Evolutionary conservation across 495 filamentous ascomycete genomes (phyloP).

Genomic region (Annulohypoxylon maeteangense): DNA sequence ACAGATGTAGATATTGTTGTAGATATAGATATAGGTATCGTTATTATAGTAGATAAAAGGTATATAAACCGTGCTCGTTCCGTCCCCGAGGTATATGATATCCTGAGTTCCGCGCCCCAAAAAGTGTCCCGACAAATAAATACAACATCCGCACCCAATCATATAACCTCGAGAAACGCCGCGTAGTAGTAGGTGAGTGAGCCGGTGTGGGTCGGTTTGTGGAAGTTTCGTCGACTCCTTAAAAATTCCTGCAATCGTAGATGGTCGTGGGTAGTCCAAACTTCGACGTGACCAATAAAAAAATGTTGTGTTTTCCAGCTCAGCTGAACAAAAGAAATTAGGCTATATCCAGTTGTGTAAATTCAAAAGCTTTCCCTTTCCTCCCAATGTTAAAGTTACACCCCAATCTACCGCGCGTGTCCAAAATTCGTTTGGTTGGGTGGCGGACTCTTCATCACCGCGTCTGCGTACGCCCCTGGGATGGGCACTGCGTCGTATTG

Average conservation of each 20-base stretch:
- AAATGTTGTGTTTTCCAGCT: conserved; percentile 34
- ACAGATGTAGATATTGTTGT: conserved; percentile 1
- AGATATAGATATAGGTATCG: conserved; percentile 16
- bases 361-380: background rate
- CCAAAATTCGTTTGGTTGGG: conserved; percentile 54
- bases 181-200: conserved; percentile 3
- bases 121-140: conserved; percentile 22
- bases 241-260: conserved; percentile 21
- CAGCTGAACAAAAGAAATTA: conserved; percentile 49
- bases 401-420: conserved; percentile 24
- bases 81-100: conserved; percentile 43
- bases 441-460: conserved; percentile 57
- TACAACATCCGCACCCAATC: conserved; percentile 12
- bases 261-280: conserved; percentile 17
- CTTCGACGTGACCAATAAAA: background rate
- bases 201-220: background rate
- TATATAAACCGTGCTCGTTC: conserved; percentile 19
- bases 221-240: conserved; percentile 15
- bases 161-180: conserved; percentile 42
- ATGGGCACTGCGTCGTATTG: conserved; percentile 75
- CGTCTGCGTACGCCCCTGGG: conserved; percentile 68
- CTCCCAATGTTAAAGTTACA: background rate
- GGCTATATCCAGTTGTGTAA: conserved; percentile 35
- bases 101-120: conserved; percentile 36
- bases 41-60: conserved; percentile 20